Conservation (phyloP, 495 filamentous ascomycete genomes). For the Pseudoneurospora amorphoporcata region DNA sequence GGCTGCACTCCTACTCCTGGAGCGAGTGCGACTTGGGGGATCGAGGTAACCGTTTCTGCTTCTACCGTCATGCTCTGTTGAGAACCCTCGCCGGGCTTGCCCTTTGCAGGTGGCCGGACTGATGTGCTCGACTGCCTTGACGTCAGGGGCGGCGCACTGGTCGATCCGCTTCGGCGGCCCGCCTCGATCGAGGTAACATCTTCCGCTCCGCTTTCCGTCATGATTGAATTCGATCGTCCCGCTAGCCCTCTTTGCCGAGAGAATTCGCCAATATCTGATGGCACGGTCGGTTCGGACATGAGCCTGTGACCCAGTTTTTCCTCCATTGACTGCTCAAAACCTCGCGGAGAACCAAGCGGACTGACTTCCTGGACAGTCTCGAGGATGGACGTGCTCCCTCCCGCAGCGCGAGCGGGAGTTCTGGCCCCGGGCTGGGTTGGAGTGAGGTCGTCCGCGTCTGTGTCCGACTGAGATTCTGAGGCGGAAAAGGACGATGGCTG, state of each 20-base stretch:
- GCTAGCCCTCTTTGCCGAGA: slow-evolving; percentile 20
- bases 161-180: slow-evolving; percentile 20
- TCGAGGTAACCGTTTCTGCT: slow-evolving; percentile 88
- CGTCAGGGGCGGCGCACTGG: slow-evolving; percentile 29
- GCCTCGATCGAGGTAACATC: slow-evolving; percentile 19
- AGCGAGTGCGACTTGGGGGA: slow-evolving; percentile 77
- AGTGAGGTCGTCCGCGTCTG: slow-evolving; percentile 43
- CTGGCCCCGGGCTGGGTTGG: slow-evolving; percentile 44
- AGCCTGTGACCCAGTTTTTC: slow-evolving; percentile 42
- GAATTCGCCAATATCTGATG: slow-evolving; percentile 23
- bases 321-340: slow-evolving; percentile 34
- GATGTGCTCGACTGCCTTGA: slow-evolving; percentile 34
- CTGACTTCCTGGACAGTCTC: slow-evolving; percentile 93
- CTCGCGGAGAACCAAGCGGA: slow-evolving; percentile 61
- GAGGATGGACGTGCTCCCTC: slow-evolving; percentile 57
- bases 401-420: slow-evolving; percentile 55
- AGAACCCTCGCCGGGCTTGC: slow-evolving; percentile 61
- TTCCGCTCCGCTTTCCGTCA: slow-evolving; percentile 50
- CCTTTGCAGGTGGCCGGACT: slow-evolving; percentile 34
- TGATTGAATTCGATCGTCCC: slow-evolving; percentile 24
- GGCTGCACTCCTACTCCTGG: slow-evolving; percentile 55
- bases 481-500: not conserved
- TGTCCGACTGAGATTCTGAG: slow-evolving; percentile 30
- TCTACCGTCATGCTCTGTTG: slow-evolving; percentile 94
- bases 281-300: slow-evolving; percentile 28